Conservation (phyloP, 805 yeast genomes). For the Starmerella bacillaris region DNA sequence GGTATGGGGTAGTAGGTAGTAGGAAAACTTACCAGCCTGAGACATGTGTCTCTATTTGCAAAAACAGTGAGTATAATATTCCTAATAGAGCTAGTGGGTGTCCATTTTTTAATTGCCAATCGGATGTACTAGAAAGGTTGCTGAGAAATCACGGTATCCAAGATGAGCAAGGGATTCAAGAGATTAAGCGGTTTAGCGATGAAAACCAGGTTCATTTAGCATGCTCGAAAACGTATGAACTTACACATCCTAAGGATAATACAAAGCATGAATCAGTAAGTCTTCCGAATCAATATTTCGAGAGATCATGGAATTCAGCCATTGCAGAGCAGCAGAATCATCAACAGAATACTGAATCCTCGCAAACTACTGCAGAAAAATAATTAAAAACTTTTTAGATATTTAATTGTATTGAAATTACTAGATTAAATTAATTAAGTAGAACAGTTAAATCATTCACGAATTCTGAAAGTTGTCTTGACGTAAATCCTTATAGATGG, state of each 20-base stretch:
- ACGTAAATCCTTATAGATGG: no score
- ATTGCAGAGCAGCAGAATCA: no score
- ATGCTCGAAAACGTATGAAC: conserved; percentile 75
- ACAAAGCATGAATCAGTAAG: conserved; percentile 36
- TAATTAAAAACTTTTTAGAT: no score
- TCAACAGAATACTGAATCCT: no score
- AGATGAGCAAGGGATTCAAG: conserved; percentile 37
- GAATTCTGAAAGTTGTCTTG: no score
- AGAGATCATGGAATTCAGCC: conserved; percentile 16
- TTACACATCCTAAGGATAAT: conserved; percentile 30
- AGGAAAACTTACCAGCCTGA: conserved; percentile 70
- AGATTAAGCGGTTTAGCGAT: conserved; percentile 48
- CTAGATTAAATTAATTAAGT: no score
- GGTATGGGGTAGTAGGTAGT: conserved; percentile 82
- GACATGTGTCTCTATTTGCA: conserved; percentile 63
- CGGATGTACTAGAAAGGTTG: conserved; percentile 42
- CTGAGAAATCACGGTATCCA: conserved; percentile 47
- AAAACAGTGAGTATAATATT: conserved; percentile 33
- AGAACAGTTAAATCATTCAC: no score
- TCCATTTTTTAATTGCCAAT: conserved; percentile 62
- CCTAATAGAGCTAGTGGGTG: conserved; percentile 63
- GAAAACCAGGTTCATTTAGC: conserved; percentile 66
- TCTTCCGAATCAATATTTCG: conserved; percentile 75
- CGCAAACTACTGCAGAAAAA: no score
- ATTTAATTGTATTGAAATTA: no score